Evolutionary conservation across 345 rosid species (phyloP).

Genomic region (Ceriops decandra): DNA sequence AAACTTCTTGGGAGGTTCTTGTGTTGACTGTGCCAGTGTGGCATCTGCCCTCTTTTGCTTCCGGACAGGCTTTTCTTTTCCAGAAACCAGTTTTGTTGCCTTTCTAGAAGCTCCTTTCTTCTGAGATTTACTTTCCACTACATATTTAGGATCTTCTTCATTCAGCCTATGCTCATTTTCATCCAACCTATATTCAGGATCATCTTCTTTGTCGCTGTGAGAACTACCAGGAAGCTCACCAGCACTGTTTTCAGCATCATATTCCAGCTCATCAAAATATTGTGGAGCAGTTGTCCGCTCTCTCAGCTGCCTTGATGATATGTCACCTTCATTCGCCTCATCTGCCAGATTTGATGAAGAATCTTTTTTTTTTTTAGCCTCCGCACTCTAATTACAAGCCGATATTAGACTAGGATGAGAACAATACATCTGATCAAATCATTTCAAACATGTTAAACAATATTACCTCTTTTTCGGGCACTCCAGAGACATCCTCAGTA

Average conservation of each 20-base stretch:
- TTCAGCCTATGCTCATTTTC: background rate
- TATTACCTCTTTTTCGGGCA: conserved; percentile 37
- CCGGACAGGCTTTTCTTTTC: conserved; percentile 31
- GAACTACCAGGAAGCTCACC: conserved; percentile 25
- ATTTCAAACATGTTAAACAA: conserved; percentile 3
- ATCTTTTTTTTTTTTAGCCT: conserved; percentile 21
- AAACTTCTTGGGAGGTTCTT: conserved; percentile 56
- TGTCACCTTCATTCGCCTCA: conserved; percentile 20
- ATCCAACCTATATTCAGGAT: conserved; percentile 14
- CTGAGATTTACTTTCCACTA: conserved; percentile 22
- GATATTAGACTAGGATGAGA: background rate
- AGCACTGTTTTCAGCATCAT: conserved; percentile 30
- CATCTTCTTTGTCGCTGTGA: conserved; percentile 27
- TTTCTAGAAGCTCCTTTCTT: conserved; percentile 34
- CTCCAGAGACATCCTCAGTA: conserved; percentile 29
- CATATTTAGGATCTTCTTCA: conserved; percentile 21
- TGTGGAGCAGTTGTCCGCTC: conserved; percentile 24
- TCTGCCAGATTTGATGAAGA: conserved; percentile 14
- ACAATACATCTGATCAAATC: background rate
- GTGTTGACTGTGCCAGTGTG: conserved; percentile 32
- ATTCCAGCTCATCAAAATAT: conserved; percentile 36
- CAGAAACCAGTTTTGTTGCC: conserved; percentile 29
- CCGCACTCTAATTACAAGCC: conserved; percentile 20
- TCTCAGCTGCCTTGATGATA: conserved; percentile 32
- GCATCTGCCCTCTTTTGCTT: conserved; percentile 39